A percentile compares a stretch with the other conserved stretches of the same genome.
These are phyloP conservation scores for Botrytis elliptica DNA, from an alignment of 2,329 filamentous ascomycete genomes.

Conservation along the genomic window DNA sequence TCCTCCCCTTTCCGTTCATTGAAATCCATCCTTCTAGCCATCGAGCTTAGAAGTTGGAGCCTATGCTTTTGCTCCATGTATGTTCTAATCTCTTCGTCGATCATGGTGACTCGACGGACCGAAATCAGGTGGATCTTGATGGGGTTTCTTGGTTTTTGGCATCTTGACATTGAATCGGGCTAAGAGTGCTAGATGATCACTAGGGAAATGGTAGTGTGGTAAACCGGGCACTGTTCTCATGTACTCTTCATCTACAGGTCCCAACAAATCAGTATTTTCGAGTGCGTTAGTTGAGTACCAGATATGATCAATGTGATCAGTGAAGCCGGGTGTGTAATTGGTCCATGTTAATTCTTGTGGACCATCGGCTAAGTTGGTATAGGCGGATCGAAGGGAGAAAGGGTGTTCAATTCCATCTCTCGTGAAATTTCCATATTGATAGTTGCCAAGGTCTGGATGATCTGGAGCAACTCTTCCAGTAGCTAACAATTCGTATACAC, in stretches of 20 bases:
- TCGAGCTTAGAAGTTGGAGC: slow-evolving; percentile 9
- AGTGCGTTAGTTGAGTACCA: slow-evolving; percentile 87
- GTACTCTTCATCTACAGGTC: slow-evolving; percentile 70
- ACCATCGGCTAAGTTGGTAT: slow-evolving; percentile 77
- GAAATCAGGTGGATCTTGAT: slow-evolving; percentile 37
- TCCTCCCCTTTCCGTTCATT: slow-evolving; percentile 17
- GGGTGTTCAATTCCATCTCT: slow-evolving; percentile 90
- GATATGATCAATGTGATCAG: slow-evolving; percentile 91
- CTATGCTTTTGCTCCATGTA: slow-evolving; percentile 4
- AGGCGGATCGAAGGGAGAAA: slow-evolving; percentile 89
- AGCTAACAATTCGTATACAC: slow-evolving; percentile 86
- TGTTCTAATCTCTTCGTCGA: slow-evolving; percentile 26
- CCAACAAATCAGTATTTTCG: slow-evolving; percentile 64
- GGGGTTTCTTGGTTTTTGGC: slow-evolving; percentile 48
- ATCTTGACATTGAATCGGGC: slow-evolving; percentile 69
- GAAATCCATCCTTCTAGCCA: slow-evolving; percentile 8
- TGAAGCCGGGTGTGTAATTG: slow-evolving; percentile 94
- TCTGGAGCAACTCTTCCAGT: slow-evolving; percentile 74
- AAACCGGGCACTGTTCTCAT: slow-evolving; percentile 69
- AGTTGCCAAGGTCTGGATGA: slow-evolving; percentile 75
- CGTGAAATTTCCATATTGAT: slow-evolving; percentile 91
- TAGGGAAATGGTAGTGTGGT: slow-evolving; percentile 73
- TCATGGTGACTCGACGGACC: slow-evolving; percentile 34
- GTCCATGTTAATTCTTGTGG: slow-evolving; percentile 87
- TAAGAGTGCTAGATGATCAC: slow-evolving; percentile 68